phyloP scores from a whole-genome alignment of 768 basidiomycete genomes.

The Rhodosporidiobolus odoratus region DNA sequence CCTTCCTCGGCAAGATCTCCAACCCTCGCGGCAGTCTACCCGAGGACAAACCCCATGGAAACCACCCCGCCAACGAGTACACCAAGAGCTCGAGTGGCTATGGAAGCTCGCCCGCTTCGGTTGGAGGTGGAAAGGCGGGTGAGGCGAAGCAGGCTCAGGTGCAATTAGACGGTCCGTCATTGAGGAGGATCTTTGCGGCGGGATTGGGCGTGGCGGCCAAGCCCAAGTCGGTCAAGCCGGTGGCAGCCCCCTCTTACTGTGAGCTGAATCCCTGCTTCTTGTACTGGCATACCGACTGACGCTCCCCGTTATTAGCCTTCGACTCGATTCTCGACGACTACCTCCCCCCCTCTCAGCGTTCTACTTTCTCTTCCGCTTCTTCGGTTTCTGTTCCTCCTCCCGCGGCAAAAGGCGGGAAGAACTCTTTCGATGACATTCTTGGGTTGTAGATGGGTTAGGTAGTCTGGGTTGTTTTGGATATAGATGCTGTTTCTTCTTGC shows the following conservation, averaged over 20 bases:
- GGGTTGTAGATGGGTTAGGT: constrained; percentile 1
- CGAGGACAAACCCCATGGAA: constrained; percentile 24
- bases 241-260: neutral
- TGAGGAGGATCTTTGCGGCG: constrained; percentile 23
- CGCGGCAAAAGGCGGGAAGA: neutral
- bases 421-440: constrained; percentile 25
- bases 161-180: constrained; percentile 24
- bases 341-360: constrained; percentile 22
- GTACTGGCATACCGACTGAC: neutral
- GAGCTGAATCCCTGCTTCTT: neutral
- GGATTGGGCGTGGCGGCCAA: constrained; percentile 15
- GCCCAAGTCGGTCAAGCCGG: neutral
- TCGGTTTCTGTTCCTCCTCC: constrained; percentile 1
- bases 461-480: neutral
- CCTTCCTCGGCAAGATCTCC: constrained; percentile 76
- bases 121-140: neutral
- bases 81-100: neutral
- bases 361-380: neutral
- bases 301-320: constrained; percentile 14
- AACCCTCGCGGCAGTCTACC: constrained; percentile 65
- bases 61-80: constrained; percentile 25
- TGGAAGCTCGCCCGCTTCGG: neutral
- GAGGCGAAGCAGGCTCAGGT: constrained; percentile 26
- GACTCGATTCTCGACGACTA: constrained; percentile 38
- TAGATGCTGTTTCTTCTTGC: neutral